Evolutionary conservation across 495 filamentous ascomycete species (phyloP).

Genomic region (Niebla homalea): DNA sequence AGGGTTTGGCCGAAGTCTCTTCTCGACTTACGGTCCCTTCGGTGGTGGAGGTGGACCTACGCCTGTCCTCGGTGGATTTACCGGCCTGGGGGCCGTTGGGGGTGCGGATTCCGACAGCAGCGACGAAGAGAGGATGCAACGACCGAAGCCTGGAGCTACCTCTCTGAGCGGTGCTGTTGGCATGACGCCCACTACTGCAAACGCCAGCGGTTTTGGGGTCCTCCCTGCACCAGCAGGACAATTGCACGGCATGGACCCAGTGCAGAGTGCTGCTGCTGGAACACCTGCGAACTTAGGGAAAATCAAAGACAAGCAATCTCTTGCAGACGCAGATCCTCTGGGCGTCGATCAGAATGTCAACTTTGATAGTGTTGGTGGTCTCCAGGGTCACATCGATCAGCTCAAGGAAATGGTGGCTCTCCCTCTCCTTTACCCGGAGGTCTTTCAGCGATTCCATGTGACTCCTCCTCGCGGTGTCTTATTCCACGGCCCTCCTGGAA

Average conservation of each 20-base stretch:
- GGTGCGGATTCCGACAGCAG: conserved; percentile 91
- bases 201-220: conserved; percentile 35
- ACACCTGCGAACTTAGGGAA: conserved; percentile 80
- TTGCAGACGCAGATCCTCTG: conserved; percentile 87
- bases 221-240: conserved; percentile 41
- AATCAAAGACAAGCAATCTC: conserved; percentile 63
- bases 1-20: conserved; percentile 60
- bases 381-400: conserved; percentile 85
- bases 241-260: conserved; percentile 49
- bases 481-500: conserved; percentile 94
- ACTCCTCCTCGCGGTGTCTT: conserved; percentile 87
- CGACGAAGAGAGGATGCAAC: conserved; percentile 66
- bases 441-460: conserved; percentile 84
- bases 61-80: conserved; percentile 65
- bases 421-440: conserved; percentile 84
- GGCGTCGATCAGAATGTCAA: conserved; percentile 84
- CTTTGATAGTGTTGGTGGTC: conserved; percentile 82
- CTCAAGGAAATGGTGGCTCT: conserved; percentile 96
- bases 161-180: conserved; percentile 46
- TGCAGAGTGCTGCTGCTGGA: conserved; percentile 43
- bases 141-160: conserved; percentile 30
- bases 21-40: conserved; percentile 81
- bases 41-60: conserved; percentile 63
- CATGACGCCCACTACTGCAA: conserved; percentile 62
- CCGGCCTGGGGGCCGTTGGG: conserved; percentile 58